Evolutionary conservation across 192 early-diverging fungal genomes (phyloP), one percentile per base, ranked within the genome.

Genomic region (Coemansia pectinata): DNA sequence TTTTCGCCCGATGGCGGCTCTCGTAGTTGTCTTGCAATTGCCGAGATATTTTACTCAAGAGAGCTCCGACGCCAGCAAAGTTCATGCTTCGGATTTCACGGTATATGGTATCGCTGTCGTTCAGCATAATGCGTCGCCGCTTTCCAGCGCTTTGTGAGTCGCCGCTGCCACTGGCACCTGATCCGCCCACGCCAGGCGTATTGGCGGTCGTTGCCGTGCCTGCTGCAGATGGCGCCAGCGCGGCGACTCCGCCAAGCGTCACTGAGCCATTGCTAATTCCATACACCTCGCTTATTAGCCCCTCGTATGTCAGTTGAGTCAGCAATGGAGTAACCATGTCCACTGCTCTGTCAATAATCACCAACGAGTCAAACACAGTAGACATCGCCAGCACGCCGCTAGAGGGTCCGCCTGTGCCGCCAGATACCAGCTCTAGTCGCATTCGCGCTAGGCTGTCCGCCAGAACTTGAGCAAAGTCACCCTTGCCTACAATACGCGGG

Each of bases 221-320:
- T 7, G 21, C 36, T 1, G 52, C 31, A 5, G 57, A 17, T 39
- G 23, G 31, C 14, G 19, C n/a, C 1, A 33, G 19, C 31, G 14
- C 61, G 39, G 23, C 44, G 42, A 25, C 50, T 44, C 39, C 50
- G 41, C 65, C 62, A 25, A 73, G 58, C 15, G 72, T 47, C 52
- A 84, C 62, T 0, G 71, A 69, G 19, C 82, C 77, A 70, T 79
- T 84, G 31, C 81, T 76, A 41, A 99, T 96, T 6, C 92, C 91
- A 70, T 92, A 95, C 9, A 92, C 86, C 76, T 99, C 97, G 78
- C 97, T 96, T 66, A 99, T 90, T 23, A 99, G 83, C 4, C 97
- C 97, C 81, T 98, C 94, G 77, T 98, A 99, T 0, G 97, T 98
- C 64, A 98, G 85, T 75, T 96, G 95, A 0, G 95, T 99, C 69